Base-by-base conservation (phyloP, 139 green algal genomes). In the Chlamydomonas asymmetrica region DNA sequence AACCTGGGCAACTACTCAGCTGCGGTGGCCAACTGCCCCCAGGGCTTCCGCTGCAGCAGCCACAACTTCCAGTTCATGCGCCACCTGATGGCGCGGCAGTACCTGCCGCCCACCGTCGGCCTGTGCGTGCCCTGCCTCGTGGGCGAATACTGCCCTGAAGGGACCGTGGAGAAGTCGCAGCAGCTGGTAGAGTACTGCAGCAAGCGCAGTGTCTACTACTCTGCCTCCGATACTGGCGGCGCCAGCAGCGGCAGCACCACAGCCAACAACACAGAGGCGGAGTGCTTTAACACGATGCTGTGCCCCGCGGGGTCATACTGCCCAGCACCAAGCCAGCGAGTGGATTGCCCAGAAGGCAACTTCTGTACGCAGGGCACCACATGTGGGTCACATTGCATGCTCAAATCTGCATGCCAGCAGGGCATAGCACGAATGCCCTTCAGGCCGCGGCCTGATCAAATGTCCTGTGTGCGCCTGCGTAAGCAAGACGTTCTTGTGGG, bases 121-220 rank as follows among this genome's bases (percentile, higher is more conserved):
- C 48, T 74, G 23, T 74, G 67, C 67, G 67, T 74, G 67, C 67
- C 67, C 6, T 74, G 67, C 35, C 49, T 74, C 34, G 49, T 74
- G 67, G 67, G 67, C 6, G 67, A 74, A 49, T 74, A 64, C 67
- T 74, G 67, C 67, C 67, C 49, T 4, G 25, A 10, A 3, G 67
- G 67, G 23, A 74, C 67, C 7, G 67, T 74, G 67, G 67, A 74
- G 67, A 71, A 71, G 65, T 38, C 2, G 20, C 41, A 61, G 29
- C 6, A 71, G 43, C 65, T 71, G 43, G 25, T 71, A 43, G 41
- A 71, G 29, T 18, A 45, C 16, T 71, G 65, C 65, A 61, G 18
- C 6, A 41, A 43, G 8, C 41, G 65, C 4, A 45, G 29, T 13
- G 65, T 43, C 6, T 27, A 43, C 31, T 8, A 34, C 16, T 32